Base-by-base conservation (phyloP, 2,329 filamentous ascomycete genomes). In the Pseudogymnoascus sp. region DNA sequence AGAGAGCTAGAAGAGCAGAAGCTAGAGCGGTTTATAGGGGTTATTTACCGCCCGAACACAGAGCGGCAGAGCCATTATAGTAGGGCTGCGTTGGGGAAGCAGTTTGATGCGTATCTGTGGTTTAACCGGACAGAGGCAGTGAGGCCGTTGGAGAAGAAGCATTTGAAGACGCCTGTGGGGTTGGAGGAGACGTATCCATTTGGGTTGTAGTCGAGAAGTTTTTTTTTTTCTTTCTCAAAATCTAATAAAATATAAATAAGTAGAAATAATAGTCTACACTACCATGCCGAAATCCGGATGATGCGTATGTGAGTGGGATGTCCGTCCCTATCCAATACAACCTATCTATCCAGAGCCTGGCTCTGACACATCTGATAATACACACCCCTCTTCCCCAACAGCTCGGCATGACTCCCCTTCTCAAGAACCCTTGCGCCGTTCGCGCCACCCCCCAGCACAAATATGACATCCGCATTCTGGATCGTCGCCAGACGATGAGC, bases 401-500 rank as follows among this genome's bases (percentile, higher is more conserved):
- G 73, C 63, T 82, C 79, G 4, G 74, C 71, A 67, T 85, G 83
- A 3, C 74, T 79, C 13, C 83, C 83, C 58, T 75, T 71, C 65
- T 84, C 82, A 8, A 83, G 72, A 58, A 85, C 75, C 35, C 38
- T 59, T 12, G 58, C 33, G 13, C 58, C 58, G 15, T 17, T 17
- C 0, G 66, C 69, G 6, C 61, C 58, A 6, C 65, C 67, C 9
- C 88, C 88, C 58, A 94, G 83, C 0, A 93, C 89, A 68, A 90
- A 91, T 42, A 92, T 92, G n/a, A 86, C 77, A 71, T 93, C 86
- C 1, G 89, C 88, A 67, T 92, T 88, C 72, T 90, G 89, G 17
- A 92, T 85, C 10, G 88, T 93, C 0, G 87, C 87, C 58, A 93
- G 77, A 12, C 90, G 80, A 72, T 93, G 90, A 1, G 90, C 90